phyloP scores from a whole-genome alignment of 2,329 filamentous ascomycete genomes.

The Chaetothyriales sp. region DNA sequence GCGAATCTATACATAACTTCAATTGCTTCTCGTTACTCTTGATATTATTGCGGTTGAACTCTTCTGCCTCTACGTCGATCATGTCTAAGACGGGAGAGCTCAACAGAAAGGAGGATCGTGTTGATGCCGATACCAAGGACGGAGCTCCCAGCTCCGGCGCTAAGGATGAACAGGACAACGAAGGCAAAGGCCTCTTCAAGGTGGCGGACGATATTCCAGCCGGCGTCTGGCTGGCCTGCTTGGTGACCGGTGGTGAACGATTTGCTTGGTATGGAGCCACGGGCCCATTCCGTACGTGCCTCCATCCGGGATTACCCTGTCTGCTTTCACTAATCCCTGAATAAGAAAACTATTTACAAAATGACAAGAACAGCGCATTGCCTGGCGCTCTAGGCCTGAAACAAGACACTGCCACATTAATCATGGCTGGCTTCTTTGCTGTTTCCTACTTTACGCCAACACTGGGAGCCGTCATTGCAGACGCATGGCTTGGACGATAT shows the following conservation, averaged over 20 bases:
- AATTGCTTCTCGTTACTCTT: neutral
- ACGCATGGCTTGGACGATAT: constrained; percentile 19
- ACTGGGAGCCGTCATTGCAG: constrained; percentile 44
- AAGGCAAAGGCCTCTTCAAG: neutral
- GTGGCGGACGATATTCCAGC: neutral
- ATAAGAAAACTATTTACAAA: neutral
- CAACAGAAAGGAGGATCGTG: neutral
- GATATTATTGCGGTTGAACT: neutral
- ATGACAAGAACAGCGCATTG: neutral
- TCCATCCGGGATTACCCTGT: neutral
- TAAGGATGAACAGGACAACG: neutral
- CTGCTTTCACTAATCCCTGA: neutral
- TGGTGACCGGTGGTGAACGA: neutral
- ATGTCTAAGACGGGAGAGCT: neutral
- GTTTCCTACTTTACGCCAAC: constrained; percentile 46
- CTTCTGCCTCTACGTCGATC: neutral
- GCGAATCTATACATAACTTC: neutral
- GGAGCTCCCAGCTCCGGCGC: neutral
- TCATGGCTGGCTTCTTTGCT: neutral
- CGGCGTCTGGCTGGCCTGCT: neutral
- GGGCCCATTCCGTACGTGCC: neutral
- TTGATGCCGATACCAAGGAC: neutral
- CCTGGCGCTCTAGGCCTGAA: neutral
- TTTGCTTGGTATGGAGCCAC: neutral
- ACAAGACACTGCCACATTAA: neutral